phyloP scores from a whole-genome alignment of 2,329 filamentous ascomycete species.

The Stagonosporopsis tanaceti region DNA sequence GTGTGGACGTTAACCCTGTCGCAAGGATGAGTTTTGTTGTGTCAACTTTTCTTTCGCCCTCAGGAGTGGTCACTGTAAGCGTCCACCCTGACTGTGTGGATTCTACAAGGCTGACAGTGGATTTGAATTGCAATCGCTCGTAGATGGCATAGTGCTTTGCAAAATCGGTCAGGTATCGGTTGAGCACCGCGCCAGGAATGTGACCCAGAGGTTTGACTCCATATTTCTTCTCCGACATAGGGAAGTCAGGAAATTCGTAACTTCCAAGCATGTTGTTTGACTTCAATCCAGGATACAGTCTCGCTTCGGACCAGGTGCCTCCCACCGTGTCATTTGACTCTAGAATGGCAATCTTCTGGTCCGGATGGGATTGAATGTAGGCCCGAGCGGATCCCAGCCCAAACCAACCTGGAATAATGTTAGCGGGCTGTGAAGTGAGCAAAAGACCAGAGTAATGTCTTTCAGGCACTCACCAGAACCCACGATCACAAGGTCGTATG shows the following conservation, averaged over 20 bases:
- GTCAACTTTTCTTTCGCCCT: conserved; percentile 13
- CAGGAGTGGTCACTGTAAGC: not conserved
- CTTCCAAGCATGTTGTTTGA: conserved; percentile 15
- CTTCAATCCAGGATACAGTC: conserved; percentile 6
- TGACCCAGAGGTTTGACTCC: conserved; percentile 12
- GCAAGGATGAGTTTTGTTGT: conserved; percentile 65
- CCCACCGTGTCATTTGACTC: conserved; percentile 6
- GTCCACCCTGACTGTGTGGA: not conserved
- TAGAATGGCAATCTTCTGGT: conserved; percentile 1
- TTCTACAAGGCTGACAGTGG: conserved; percentile 6
- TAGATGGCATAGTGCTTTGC: conserved; percentile 8
- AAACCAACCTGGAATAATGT: conserved; percentile 7
- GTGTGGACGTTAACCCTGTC: conserved; percentile 66
- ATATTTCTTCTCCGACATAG: conserved; percentile 10
- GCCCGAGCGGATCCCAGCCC: conserved; percentile 3
- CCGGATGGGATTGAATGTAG: conserved; percentile 4
- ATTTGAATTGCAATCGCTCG: conserved; percentile 4
- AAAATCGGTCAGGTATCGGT: conserved; percentile 12
- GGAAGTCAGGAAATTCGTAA: conserved; percentile 13
- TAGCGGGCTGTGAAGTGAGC: not conserved
- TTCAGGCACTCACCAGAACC: conserved; percentile 1
- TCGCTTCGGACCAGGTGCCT: conserved; percentile 9
- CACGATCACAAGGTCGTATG: conserved; percentile 9
- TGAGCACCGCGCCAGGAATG: conserved; percentile 7
- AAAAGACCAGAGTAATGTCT: not conserved